Evolutionary conservation across 768 basidiomycete genomes (phyloP), one percentile per base, ranked within the genome.

Genomic region (Tephrocybe rancida): DNA sequence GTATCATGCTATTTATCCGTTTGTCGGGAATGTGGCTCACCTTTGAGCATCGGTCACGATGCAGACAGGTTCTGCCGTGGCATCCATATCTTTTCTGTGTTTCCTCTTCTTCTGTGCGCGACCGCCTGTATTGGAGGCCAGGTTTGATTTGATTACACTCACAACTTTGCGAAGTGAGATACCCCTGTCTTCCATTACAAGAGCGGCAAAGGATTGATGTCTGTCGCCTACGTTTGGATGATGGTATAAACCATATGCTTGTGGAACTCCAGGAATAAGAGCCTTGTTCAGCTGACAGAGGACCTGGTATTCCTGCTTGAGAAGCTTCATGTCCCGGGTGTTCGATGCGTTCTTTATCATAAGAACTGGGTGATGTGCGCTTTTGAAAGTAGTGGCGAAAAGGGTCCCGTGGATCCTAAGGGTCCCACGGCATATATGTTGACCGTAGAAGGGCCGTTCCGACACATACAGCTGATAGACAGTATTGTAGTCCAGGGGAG

Each of bases 111-210:
- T 21, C 13, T 3, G 21, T 8, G 13, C n/a, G n/a, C n/a, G n/a
- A n/a, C n/a, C n/a, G n/a, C n/a, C n/a, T n/a, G n/a, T n/a, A n/a
- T n/a, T n/a, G n/a, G n/a, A n/a, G n/a, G n/a, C n/a, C n/a, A n/a
- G n/a, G n/a, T n/a, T n/a, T n/a, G n/a, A n/a, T n/a, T 3, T 27
- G 22, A 26, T 16, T 13, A 5, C 11, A 3, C 18, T 27, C 35
- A 22, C 5, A 7, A 26, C 14, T 6, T 49, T 19, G 38, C 18
- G 3, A 13, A 51, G 32, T n/a, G 42, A 37, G 5, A 6, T 22
- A 9, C 50, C 50, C 43, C 34, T 44, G 16, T 51, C 50, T 26
- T 51, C 50, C 21, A 51, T 16, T 1, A 51, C 43, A 13, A 51
- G 50, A 16, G 42, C 42, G n/a, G 30, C 19, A 13, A 42, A 50